Base-by-base conservation (phyloP, 331 rosid genomes). In the Telfairia occidentalis region DNA sequence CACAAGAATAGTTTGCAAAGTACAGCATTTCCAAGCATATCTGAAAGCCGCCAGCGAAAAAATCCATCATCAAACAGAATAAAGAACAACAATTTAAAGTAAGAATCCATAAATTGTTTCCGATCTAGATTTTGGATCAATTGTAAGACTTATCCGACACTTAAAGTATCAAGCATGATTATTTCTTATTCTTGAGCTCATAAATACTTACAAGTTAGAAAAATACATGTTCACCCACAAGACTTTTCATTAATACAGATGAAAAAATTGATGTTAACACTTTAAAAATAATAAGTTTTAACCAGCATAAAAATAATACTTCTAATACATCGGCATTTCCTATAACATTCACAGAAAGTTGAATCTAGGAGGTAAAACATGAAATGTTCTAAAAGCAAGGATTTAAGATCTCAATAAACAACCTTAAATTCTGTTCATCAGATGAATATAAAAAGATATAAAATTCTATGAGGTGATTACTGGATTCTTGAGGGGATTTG, bases 1-100 rank as follows among this genome's bases (percentile, higher is more conserved):
- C 99, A 77, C 89, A 91, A 35, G 99, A 83, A 86, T 92, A 92
- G 83, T 85, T 90, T 80, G 99, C 97, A 77, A 95, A 95, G 88
- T 95, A 90, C 53, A 95, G 85, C 93, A 92, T 92, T 76, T 90
- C 97, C 82, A 95, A 87, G 86, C 99, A 95, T 70, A 84, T 85
- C 99, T 95, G 86, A 53, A 75, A 35, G 24, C 67, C 57, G 23
- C 15, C 78, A 30, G 74, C 13, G 30, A 45, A 79, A 66, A 38
- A 28, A 29, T 59, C 34, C 32, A 78, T 77, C 35, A 53, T 24
- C 49, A 35, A 37, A 77, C 49, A 77, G 40, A 77, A 23, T 34
- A 52, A 77, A 66, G 48, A 38, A 64, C 28, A 29, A 5, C 57
- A 70, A 28, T 29, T 67, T 12, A 67, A 67, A 21, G 13, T 12